Conservation (phyloP, 1,284 basidiomycete genomes). For the Trichosporon coremiiforme region DNA sequence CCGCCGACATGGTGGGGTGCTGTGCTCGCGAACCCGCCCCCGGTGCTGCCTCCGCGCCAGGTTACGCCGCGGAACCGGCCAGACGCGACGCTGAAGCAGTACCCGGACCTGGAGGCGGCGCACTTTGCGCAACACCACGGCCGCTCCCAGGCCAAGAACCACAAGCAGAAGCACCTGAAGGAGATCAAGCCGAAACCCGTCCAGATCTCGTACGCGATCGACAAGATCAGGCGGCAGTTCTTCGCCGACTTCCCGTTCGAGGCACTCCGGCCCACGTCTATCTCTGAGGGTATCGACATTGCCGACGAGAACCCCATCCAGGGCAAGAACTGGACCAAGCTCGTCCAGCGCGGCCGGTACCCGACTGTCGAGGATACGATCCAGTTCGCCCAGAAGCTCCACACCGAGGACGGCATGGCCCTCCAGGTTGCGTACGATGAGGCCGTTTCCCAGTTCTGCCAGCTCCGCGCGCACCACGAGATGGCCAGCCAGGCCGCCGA, state of each 20-base stretch:
- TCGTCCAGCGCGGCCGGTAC: conserved; percentile 78
- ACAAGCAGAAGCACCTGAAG: conserved; percentile 53
- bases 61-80: conserved; percentile 62
- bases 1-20: conserved; percentile 85
- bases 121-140: conserved; percentile 12
- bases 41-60: conserved; percentile 75
- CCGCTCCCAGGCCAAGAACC: conserved; percentile 16
- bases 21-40: conserved; percentile 82
- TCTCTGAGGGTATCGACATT: conserved; percentile 67
- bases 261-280: conserved; percentile 74
- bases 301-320: conserved; percentile 62
- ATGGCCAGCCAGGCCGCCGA: conserved; percentile 74
- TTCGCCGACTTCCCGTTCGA: conserved; percentile 97
- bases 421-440: conserved; percentile 78
- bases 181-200: conserved; percentile 63
- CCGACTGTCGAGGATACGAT: conserved; percentile 85
- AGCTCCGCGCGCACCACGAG: conserved; percentile 80
- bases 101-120: conserved; percentile 33
- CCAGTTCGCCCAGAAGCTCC: conserved; percentile 75
- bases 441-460: conserved; percentile 81
- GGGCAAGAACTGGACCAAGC: conserved; percentile 69
- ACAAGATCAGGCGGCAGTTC: conserved; percentile 84
- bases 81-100: conserved; percentile 35
- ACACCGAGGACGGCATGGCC: conserved; percentile 66
- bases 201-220: conserved; percentile 78